Evolutionary conservation across 2,329 filamentous ascomycete genomes (phyloP).

Genomic region (Colletotrichum theobromicola): DNA sequence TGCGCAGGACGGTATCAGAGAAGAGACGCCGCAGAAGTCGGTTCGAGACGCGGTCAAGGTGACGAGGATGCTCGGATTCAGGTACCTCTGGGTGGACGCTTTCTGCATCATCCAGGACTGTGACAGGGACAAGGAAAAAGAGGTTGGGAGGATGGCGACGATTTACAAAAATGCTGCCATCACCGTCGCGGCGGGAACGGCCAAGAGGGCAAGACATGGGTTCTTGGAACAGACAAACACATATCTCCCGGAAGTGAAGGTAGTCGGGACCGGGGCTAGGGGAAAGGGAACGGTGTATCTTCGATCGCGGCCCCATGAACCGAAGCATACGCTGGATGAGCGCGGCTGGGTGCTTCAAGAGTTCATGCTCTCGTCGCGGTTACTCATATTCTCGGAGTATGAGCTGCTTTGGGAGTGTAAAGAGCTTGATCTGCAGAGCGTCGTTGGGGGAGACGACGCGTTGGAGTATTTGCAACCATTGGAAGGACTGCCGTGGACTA

Average conservation of each 20-base stretch:
- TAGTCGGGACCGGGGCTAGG: not conserved
- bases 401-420: slow-evolving; percentile 25
- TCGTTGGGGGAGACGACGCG: not conserved
- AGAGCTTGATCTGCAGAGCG: slow-evolving; percentile 1
- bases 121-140: not conserved
- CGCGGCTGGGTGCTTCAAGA: slow-evolving; percentile 25
- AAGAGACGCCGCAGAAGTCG: not conserved
- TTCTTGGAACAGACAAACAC: not conserved
- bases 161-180: slow-evolving; percentile 17
- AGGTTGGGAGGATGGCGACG: slow-evolving; percentile 16
- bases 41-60: slow-evolving; percentile 17
- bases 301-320: not conserved
- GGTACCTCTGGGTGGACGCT: slow-evolving; percentile 24
- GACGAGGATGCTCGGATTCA: slow-evolving; percentile 2
- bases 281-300: not conserved
- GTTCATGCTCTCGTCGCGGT: slow-evolving; percentile 21
- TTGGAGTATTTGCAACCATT: slow-evolving; percentile 13
- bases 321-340: slow-evolving; percentile 5
- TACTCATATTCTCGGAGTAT: slow-evolving; percentile 22
- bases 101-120: slow-evolving; percentile 25
- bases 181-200: slow-evolving; percentile 6
- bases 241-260: not conserved
- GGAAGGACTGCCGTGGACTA: not conserved
- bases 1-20: not conserved
- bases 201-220: not conserved